Base-by-base conservation (phyloP, 176 grass and related monocot genomes). In the Otatea glauca region DNA sequence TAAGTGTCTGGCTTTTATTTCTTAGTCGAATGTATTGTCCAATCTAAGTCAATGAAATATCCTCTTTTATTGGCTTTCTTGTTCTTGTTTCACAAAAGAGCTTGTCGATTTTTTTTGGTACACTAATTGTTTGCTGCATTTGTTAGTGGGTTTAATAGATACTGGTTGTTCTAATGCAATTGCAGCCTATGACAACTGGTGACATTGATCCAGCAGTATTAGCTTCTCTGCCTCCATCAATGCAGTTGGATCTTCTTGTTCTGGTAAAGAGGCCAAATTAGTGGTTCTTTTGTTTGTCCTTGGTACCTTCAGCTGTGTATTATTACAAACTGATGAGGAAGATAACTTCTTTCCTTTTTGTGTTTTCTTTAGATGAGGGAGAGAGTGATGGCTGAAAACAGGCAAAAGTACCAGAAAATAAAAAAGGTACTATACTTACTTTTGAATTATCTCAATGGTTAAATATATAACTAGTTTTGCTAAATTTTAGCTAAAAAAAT, bases 231-330 rank as follows among this genome's bases (percentile, higher is more conserved):
- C 96, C 96, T 90, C 96, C 96, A 77, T 98, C 96, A 44, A 93
- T 98, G 89, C 93, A 98, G 65, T 85, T 98, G 74, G 96, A 98
- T 95, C 96, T 95, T 89, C 96, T 98, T 87, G 96, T 95, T 86
- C 93, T 95, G 93, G 91, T 95, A 88, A 61, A 75, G 68, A 74
- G 48, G 27, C 15, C 11, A 42, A 25, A 54, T n/a, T 70, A 70
- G 21, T 78, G 56, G 29, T 88, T 81, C 18, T 38, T 65, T 64
- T 71, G 65, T 54, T 45, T 82, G 14, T 67, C 11, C 37, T 77
- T 67, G 37, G 50, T 74, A 74, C 35, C 56, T 84, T 84, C 60
- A 79, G 68, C 24, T 56, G 18, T 66, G 59, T 74, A 65, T 64
- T 32, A 17, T 53, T 65, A 71, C 64, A 86, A 59, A 71, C 3